A percentile compares a stretch with the other conserved stretches of the same genome.
Conservation (phyloP, 1,284 basidiomycete species). For the Naganishia liquefaciens region DNA sequence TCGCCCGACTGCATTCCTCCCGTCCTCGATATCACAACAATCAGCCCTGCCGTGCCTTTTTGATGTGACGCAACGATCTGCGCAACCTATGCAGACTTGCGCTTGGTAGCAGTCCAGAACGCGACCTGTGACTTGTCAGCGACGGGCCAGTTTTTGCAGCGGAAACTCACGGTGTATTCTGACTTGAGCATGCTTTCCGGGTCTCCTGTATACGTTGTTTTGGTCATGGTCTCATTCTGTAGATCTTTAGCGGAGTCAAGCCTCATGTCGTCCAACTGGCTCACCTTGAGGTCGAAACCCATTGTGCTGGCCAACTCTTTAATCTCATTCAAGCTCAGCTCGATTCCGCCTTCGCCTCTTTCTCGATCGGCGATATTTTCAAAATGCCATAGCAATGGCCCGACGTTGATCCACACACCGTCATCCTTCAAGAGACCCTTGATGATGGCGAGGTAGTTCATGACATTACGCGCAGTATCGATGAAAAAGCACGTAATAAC, state of each 20-base stretch:
- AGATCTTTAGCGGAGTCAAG: neutral
- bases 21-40: no score
- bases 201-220: constrained; percentile 85
- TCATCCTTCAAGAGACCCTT: constrained; percentile 74
- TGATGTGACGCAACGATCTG: no score
- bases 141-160: neutral
- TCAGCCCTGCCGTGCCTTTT: no score
- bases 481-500: constrained; percentile 97
- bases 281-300: constrained; percentile 78
- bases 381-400: constrained; percentile 94
- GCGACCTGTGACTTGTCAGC: constrained; percentile 55
- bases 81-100: neutral
- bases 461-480: constrained; percentile 89
- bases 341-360: constrained; percentile 73
- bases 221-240: constrained; percentile 75
- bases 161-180: constrained; percentile 65
- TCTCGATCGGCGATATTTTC: constrained; percentile 72
- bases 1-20: no score
- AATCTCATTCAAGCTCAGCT: constrained; percentile 85
- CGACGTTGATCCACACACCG: constrained; percentile 89
- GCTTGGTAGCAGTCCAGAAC: constrained; percentile 83
- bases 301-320: constrained; percentile 71
- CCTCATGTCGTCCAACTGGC: constrained; percentile 37
- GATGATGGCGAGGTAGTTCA: constrained; percentile 84
- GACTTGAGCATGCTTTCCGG: constrained; percentile 82